Conservation (phyloP, 2,329 filamentous ascomycete species). For the Hypoxylon sp. region DNA sequence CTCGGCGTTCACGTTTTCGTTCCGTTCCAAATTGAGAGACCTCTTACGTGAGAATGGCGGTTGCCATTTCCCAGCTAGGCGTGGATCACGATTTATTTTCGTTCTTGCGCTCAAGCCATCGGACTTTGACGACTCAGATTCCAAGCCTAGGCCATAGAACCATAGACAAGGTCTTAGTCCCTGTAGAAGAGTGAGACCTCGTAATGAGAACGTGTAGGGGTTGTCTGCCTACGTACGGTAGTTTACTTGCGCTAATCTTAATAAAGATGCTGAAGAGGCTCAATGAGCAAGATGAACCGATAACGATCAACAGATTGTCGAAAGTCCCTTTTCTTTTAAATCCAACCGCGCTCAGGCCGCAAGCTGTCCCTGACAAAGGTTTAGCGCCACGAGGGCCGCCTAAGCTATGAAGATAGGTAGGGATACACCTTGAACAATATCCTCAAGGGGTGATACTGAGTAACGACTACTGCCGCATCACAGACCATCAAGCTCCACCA, state of each 20-base stretch:
- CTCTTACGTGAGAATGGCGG: constrained; percentile 34
- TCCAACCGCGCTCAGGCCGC: constrained; percentile 35
- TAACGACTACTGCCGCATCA: constrained; percentile 34
- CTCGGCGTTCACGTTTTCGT: constrained; percentile 32
- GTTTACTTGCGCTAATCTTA: constrained; percentile 27
- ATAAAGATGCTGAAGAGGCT: constrained; percentile 30
- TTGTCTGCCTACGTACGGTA: not conserved
- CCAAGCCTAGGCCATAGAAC: constrained; percentile 7
- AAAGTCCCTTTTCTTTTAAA: constrained; percentile 35
- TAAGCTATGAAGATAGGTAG: constrained; percentile 23
- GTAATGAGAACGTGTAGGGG: not conserved
- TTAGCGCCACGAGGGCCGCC: constrained; percentile 25
- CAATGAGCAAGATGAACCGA: constrained; percentile 29
- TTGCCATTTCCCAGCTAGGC: constrained; percentile 24
- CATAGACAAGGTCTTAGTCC: constrained; percentile 16
- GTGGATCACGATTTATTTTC: constrained; percentile 13
- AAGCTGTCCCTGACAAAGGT: constrained; percentile 18
- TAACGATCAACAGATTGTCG: constrained; percentile 37
- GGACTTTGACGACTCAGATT: constrained; percentile 27
- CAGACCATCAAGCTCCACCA: constrained; percentile 37
- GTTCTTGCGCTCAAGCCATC: constrained; percentile 32
- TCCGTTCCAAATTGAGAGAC: constrained; percentile 35
- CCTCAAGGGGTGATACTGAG: constrained; percentile 15
- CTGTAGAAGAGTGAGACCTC: constrained; percentile 5
- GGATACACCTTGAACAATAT: constrained; percentile 37